Conservation (phyloP, 2,329 filamentous ascomycete genomes). For the Neocucurbitaria cava region DNA sequence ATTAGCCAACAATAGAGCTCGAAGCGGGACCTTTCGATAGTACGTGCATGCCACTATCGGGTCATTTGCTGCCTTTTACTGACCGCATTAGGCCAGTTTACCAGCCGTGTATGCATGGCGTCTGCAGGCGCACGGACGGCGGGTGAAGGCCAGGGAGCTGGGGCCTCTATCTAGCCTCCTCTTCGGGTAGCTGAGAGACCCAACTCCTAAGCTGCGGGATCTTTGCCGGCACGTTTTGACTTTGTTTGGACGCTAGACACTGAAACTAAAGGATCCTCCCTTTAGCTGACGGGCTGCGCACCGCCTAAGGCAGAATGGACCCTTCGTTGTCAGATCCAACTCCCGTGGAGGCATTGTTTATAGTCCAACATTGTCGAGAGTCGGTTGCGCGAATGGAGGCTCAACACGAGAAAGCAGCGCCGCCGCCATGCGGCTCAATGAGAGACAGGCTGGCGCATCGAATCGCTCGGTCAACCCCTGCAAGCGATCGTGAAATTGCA, state of each 20-base stretch:
- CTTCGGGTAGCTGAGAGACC: conserved; percentile 20
- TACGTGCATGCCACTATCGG: conserved; percentile 29
- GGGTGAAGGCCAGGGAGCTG: conserved; percentile 22
- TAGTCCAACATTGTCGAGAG: conserved; percentile 20
- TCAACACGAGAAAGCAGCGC: conserved; percentile 33
- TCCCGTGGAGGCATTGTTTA: conserved; percentile 24
- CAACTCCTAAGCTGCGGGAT: conserved; percentile 13
- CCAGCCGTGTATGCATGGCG: conserved; percentile 29
- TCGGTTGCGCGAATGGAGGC: conserved; percentile 35
- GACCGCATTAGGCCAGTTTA: conserved; percentile 32
- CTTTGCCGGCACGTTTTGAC: conserved; percentile 12
- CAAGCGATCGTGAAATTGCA: conserved; percentile 22
- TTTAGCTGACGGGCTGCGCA: conserved; percentile 1
- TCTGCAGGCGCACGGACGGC: conserved; percentile 30
- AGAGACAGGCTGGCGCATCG: conserved; percentile 22
- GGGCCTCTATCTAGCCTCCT: conserved; percentile 23
- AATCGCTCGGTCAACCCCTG: conserved; percentile 25
- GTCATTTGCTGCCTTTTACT: conserved; percentile 38
- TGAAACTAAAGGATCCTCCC: conserved; percentile 14
- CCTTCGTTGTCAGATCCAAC: conserved; percentile 11
- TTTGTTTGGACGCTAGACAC: conserved; percentile 12
- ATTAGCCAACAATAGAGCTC: conserved; percentile 41
- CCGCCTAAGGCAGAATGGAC: conserved; percentile 23
- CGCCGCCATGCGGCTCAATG: conserved; percentile 42
- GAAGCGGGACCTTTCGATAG: conserved; percentile 41